phyloP scores from a whole-genome alignment of 2,329 filamentous ascomycete species.

The Leptographium galeiforme region DNA sequence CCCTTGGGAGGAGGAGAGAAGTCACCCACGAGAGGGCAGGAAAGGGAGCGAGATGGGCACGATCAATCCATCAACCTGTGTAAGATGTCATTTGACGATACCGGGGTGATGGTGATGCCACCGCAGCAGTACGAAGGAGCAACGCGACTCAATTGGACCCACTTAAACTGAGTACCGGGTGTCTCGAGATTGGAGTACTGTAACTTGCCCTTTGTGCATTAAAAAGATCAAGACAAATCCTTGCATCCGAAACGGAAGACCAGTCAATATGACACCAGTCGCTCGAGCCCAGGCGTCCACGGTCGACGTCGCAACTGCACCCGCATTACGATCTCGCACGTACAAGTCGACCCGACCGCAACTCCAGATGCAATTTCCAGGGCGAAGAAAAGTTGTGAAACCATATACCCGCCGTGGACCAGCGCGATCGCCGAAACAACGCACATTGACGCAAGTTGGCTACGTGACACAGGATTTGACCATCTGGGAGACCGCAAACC shows the following conservation, averaged over 20 bases:
- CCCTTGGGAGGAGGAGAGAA: too few relatives aligned
- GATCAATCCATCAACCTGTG: too few relatives aligned
- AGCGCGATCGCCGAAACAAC: conserved; percentile 14
- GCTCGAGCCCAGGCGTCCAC: background rate
- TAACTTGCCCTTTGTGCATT: background rate
- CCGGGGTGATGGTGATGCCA: too few relatives aligned
- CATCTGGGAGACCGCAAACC: conserved; percentile 4
- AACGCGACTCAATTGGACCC: background rate
- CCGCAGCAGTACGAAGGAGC: too few relatives aligned
- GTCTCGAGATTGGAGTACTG: too few relatives aligned
- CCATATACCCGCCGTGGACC: conserved; percentile 14
- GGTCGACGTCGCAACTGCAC: background rate
- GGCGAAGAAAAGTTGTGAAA: conserved; percentile 13
- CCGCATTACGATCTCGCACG: conserved; percentile 3
- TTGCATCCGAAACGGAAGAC: background rate
- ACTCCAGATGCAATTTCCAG: conserved; percentile 19
- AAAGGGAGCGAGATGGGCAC: too few relatives aligned
- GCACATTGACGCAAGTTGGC: conserved; percentile 21
- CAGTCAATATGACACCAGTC: background rate
- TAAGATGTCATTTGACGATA: too few relatives aligned
- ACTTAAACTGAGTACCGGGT: background rate
- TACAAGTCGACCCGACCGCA: conserved; percentile 15
- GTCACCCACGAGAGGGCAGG: too few relatives aligned
- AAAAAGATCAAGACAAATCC: background rate
- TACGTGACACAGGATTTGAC: conserved; percentile 10